Percentiles rank a stretch among this genome's conserved stretches.
phyloP scores from a whole-genome alignment of 2,329 filamentous ascomycete genomes.

The Bisporella sp. region DNA sequence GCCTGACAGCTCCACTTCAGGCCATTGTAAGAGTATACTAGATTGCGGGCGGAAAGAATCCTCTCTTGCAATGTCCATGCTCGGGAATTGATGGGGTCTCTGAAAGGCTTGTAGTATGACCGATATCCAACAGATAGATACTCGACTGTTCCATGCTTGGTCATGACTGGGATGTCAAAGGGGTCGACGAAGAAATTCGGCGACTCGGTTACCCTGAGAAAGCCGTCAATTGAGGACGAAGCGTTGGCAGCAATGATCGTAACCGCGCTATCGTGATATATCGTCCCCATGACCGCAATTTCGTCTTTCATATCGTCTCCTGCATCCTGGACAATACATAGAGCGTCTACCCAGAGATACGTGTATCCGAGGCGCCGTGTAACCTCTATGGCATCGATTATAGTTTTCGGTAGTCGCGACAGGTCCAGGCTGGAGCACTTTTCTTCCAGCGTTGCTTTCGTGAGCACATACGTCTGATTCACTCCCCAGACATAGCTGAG shows the following conservation, averaged over 20 bases:
- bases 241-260: not conserved
- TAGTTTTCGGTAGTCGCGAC: not conserved
- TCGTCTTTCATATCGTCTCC: not conserved
- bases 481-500: too few relatives aligned
- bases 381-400: not conserved
- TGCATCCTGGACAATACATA: not conserved
- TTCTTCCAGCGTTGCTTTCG: too few relatives aligned
- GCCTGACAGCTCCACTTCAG: not conserved
- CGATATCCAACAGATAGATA: too few relatives aligned
- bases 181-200: too few relatives aligned
- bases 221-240: not conserved
- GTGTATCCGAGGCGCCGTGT: not conserved
- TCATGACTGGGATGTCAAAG: too few relatives aligned
- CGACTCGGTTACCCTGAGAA: not conserved
- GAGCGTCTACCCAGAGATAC: not conserved
- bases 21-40: too few relatives aligned
- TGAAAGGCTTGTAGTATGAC: too few relatives aligned
- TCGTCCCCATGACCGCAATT: not conserved
- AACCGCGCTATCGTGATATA: not conserved
- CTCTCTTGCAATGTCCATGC: not conserved
- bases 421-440: too few relatives aligned
- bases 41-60: not conserved
- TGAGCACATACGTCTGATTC: too few relatives aligned
- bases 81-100: not conserved
- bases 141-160: too few relatives aligned